Evolutionary conservation across 2,329 filamentous ascomycete species (phyloP).

Genomic region (Aphanoascus verrucosus): DNA sequence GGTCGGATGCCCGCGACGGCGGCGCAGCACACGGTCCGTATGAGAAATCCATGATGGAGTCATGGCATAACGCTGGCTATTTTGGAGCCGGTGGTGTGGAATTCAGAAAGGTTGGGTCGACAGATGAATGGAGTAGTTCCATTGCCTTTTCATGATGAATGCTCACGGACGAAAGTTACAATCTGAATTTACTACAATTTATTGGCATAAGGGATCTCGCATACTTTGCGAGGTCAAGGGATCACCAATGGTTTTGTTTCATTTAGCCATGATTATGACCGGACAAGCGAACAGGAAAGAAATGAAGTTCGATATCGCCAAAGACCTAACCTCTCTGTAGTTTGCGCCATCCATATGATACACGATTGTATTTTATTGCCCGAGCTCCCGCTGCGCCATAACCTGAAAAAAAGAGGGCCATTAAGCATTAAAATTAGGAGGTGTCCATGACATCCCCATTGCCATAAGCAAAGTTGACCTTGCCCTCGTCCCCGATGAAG

Average conservation of each 20-base stretch:
- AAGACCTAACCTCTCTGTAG: not conserved
- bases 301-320: not conserved
- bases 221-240: not conserved
- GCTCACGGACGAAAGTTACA: not conserved
- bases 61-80: conserved; percentile 85
- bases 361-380: conserved; percentile 1
- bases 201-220: not conserved
- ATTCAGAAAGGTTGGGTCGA: conserved; percentile 52
- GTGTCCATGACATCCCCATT: conserved; percentile 60
- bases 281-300: not conserved
- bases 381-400: conserved; percentile 10
- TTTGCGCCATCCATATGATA: conserved; percentile 10
- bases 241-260: not conserved
- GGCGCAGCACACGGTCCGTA: conserved; percentile 76
- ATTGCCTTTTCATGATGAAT: conserved; percentile 42
- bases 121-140: conserved; percentile 44
- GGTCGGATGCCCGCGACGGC: conserved; percentile 77
- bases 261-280: not conserved
- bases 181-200: conserved; percentile 10
- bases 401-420: conserved; percentile 13
- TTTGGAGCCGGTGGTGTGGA: conserved; percentile 76
- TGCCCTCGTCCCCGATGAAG: conserved; percentile 77
- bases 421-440: conserved; percentile 36
- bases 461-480: conserved; percentile 55
- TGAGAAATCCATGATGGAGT: conserved; percentile 72